Percentiles rank a stretch among this genome's conserved stretches.
Conservation (phyloP, 108 stramenopile species). For the Skeletonema tropicum region DNA sequence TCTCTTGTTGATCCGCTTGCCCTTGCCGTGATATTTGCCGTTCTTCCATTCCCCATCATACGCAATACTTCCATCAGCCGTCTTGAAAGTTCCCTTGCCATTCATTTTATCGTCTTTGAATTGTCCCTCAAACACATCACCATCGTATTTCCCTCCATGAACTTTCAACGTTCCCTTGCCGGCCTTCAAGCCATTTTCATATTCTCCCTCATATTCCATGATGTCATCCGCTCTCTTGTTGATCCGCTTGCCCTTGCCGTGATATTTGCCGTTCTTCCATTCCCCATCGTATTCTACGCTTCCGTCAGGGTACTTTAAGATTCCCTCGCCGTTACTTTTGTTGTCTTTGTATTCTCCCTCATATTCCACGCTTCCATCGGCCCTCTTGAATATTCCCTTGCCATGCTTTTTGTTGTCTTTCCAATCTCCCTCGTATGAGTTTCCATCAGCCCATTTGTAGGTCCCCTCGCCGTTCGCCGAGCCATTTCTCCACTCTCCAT, state of each 20-base stretch:
- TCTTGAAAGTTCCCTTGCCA: slow-evolving; percentile 25
- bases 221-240: too few relatives aligned
- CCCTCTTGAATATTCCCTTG: slow-evolving; percentile 19
- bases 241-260: too few relatives aligned
- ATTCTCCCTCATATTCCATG: too few relatives aligned
- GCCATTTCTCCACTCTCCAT: slow-evolving; percentile 29
- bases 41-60: slow-evolving; percentile 60
- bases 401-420: slow-evolving; percentile 32
- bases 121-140: slow-evolving; percentile 41
- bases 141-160: too few relatives aligned
- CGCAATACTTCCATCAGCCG: slow-evolving; percentile 42
- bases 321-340: slow-evolving; percentile 44
- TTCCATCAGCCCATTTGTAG: slow-evolving; percentile 14
- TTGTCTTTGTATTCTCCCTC: slow-evolving; percentile 55
- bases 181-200: too few relatives aligned
- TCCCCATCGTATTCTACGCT: slow-evolving; percentile 50
- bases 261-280: slow-evolving; percentile 35
- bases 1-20: too few relatives aligned
- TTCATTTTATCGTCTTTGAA: slow-evolving; percentile 46
- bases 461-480: slow-evolving; percentile 26
- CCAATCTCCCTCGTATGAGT: slow-evolving; percentile 17
- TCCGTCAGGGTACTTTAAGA: slow-evolving; percentile 46
- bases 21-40: too few relatives aligned
- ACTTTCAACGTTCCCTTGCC: too few relatives aligned
- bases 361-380: slow-evolving; percentile 38